Evolutionary conservation across 2,329 filamentous ascomycete species (phyloP).

Genomic region (Aspergillus glaucus): DNA sequence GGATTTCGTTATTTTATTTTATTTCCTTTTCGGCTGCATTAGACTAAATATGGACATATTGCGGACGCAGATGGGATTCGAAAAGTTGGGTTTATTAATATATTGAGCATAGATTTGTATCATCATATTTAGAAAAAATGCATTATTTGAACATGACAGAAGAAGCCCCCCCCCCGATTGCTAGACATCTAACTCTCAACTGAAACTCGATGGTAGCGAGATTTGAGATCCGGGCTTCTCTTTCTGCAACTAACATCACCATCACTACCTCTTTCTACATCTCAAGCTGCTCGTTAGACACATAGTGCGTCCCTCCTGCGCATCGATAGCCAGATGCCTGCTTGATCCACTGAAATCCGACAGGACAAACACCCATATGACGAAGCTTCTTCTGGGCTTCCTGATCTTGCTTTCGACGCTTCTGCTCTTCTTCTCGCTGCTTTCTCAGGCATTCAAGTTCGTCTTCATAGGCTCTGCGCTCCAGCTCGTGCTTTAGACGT

Average conservation of each 20-base stretch:
- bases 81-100: no score
- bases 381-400: slow-evolving; percentile 44
- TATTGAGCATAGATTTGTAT: no score
- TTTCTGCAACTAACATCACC: background rate
- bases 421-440: slow-evolving; percentile 30
- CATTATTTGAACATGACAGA: no score
- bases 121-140: no score
- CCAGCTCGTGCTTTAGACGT: slow-evolving; percentile 14
- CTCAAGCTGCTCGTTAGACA: slow-evolving; percentile 31
- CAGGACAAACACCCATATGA: slow-evolving; percentile 49
- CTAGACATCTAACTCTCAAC: no score
- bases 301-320: slow-evolving; percentile 54
- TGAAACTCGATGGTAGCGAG: no score
- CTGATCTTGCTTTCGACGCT: slow-evolving; percentile 32
- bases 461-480: slow-evolving; percentile 22
- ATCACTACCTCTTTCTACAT: background rate
- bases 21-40: no score
- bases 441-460: slow-evolving; percentile 36
- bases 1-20: no score
- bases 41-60: no score
- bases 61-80: no score
- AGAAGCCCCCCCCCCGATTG: no score
- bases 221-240: no score
- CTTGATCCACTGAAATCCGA: slow-evolving; percentile 58
- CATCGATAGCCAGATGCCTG: slow-evolving; percentile 56